These are phyloP conservation scores for Acrocalymma vagum DNA, from an alignment of 2,329 filamentous ascomycete genomes.

Conservation along the genomic window DNA sequence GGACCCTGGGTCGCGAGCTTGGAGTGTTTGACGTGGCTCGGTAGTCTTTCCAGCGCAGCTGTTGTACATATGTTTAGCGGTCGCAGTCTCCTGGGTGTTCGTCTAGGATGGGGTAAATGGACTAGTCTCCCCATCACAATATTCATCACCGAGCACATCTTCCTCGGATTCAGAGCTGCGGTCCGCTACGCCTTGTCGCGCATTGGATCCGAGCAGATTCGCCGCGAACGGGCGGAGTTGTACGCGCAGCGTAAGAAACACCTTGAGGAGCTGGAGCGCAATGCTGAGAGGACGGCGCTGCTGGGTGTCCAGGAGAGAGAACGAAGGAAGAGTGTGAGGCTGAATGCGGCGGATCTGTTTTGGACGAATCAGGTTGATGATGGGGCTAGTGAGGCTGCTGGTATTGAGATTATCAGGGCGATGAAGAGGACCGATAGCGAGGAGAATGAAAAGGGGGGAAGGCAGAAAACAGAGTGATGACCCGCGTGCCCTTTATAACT, in stretches of 20 bases:
- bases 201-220: constrained; percentile 39
- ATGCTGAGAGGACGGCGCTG: constrained; percentile 19
- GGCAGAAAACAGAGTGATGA: too few species aligned
- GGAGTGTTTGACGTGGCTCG: constrained; percentile 43
- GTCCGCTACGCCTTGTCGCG: constrained; percentile 34
- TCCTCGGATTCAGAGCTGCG: constrained; percentile 36
- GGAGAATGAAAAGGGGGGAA: background rate
- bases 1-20: constrained; percentile 43
- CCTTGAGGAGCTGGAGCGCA: constrained; percentile 36
- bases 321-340: constrained; percentile 39
- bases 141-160: constrained; percentile 42
- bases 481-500: too few species aligned
- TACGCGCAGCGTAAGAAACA: constrained; percentile 37
- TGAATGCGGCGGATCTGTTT: constrained; percentile 39
- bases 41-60: constrained; percentile 40
- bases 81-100: constrained; percentile 18
- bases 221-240: constrained; percentile 32
- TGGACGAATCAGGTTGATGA: constrained; percentile 40
- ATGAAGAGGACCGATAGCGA: constrained; percentile 18
- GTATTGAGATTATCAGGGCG: constrained; percentile 36
- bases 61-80: constrained; percentile 43
- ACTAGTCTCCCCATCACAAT: constrained; percentile 39
- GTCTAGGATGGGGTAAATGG: constrained; percentile 31
- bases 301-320: constrained; percentile 33
- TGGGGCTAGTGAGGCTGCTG: constrained; percentile 28